phyloP scores from a whole-genome alignment of 176 grass and related monocot species.

The Puya raimondii region DNA sequence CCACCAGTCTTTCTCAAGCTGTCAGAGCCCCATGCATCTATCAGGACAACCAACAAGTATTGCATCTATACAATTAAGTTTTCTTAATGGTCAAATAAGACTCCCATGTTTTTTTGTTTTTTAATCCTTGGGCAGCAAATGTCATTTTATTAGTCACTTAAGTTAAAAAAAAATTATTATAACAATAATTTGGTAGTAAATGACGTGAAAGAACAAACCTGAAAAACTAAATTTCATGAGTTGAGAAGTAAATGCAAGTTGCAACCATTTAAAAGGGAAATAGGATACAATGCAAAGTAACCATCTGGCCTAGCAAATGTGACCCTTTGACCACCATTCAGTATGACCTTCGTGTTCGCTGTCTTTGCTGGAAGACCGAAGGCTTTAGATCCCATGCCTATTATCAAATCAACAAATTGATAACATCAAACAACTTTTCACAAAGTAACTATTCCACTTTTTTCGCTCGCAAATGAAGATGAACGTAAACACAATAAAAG shows the following conservation, averaged over 20 bases:
- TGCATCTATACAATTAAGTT: too few relatives aligned
- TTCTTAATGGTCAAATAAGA: too few relatives aligned
- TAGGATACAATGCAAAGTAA: conserved; percentile 99
- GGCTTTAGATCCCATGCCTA: conserved; percentile 42
- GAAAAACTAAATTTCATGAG: background rate
- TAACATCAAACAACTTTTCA: background rate
- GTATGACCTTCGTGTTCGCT: conserved; percentile 72
- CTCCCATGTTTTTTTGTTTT: too few relatives aligned
- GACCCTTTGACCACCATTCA: conserved; percentile 91
- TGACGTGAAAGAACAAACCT: background rate
- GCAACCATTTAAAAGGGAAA: background rate
- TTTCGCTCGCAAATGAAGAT: background rate
- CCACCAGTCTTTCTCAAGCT: too few relatives aligned
- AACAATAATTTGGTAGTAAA: background rate
- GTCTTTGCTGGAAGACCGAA: conserved; percentile 66
- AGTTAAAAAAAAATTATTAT: too few relatives aligned
- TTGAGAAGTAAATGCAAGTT: background rate
- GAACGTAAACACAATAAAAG: background rate
- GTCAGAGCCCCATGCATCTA: too few relatives aligned
- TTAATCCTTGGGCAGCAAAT: too few relatives aligned
- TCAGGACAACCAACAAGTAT: too few relatives aligned
- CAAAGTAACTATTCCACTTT: background rate
- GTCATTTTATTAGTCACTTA: too few relatives aligned
- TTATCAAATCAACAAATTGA: conserved; percentile 3
- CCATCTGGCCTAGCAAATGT: conserved; percentile 77